Evolutionary conservation across 208 protist genomes (phyloP), one percentile per base, ranked within the genome.

Genomic region (Acanthamoeba culbertsoni): DNA sequence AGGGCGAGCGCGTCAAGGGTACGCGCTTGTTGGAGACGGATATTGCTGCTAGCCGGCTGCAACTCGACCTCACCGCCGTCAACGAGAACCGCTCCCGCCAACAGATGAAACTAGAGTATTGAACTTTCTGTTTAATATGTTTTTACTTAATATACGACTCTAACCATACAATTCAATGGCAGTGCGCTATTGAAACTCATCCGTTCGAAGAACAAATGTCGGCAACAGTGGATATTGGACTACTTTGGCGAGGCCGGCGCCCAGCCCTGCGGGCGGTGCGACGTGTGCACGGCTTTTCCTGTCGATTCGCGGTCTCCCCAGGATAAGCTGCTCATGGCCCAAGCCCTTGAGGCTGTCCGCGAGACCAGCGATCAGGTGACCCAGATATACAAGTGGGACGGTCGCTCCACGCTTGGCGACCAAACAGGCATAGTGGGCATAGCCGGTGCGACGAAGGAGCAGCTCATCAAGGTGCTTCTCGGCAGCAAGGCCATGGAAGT

Each of bases 241-340:
- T 90, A 90, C 82, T 90, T 90, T 65, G 82, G 82, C 31, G 53
- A 90, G 82, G 33, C 33, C 46, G 35, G 65, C 53, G 14, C 82
- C 35, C 31, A 33, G 51, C 82, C 82, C 18, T 90, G 82, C 42
- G 82, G 82, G 8, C 28, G 35, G 35, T 90, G 82, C 55, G 82
- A 90, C 55, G 55, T 90, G 31, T 90, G 82, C 53, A 35, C 73
- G 28, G 43, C 73, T 3, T 84, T 84, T n/a, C 73, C 73, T 5
- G 73, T 84, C 73, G 73, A 55, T 12, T 84, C 73, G 18, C 4
- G 31, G 1, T 46, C 73, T 26, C 14, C 14, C 73, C 42, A 20
- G 28, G 73, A 84, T 28, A 20, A 43, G 23, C 28, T 14, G n/a
- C 8, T 55, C 31, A 84, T 84, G 73, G n/a, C 45, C 73, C 43